phyloP scores from a whole-genome alignment of 805 yeast species.

The Yarrowia osloensis region DNA sequence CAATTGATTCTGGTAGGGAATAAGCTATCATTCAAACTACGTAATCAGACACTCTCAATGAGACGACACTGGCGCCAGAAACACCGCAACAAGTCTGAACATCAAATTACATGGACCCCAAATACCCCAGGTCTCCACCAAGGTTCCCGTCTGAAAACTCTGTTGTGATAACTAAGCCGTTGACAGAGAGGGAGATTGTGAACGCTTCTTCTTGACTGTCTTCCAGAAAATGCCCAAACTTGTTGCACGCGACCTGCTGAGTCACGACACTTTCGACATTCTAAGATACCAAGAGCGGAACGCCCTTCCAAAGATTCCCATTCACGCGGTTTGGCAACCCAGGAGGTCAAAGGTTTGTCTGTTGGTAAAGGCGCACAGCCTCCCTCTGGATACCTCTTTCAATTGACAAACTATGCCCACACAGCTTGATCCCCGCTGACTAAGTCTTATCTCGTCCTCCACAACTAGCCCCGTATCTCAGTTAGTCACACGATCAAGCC shows the following conservation, averaged over 20 bases:
- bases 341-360: too few relatives aligned
- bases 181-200: background rate
- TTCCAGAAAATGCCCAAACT: too few relatives aligned
- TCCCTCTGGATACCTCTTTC: too few relatives aligned
- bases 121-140: background rate
- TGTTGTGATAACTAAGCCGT: background rate
- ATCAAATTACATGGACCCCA: background rate
- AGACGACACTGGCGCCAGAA: background rate
- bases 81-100: background rate
- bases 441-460: background rate
- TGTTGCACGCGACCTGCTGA: too few relatives aligned
- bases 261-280: too few relatives aligned
- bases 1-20: background rate
- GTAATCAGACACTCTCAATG: too few relatives aligned
- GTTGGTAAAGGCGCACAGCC: too few relatives aligned
- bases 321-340: too few relatives aligned
- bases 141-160: background rate
- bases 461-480: too few relatives aligned
- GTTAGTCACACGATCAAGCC: conserved; percentile 15
- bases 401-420: too few relatives aligned
- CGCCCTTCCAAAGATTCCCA: too few relatives aligned
- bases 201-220: background rate
- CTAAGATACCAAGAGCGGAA: too few relatives aligned
- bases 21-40: background rate
- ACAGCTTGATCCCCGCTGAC: background rate